Conservation (phyloP, 495 filamentous ascomycete genomes). For the Neurospora sp. region DNA sequence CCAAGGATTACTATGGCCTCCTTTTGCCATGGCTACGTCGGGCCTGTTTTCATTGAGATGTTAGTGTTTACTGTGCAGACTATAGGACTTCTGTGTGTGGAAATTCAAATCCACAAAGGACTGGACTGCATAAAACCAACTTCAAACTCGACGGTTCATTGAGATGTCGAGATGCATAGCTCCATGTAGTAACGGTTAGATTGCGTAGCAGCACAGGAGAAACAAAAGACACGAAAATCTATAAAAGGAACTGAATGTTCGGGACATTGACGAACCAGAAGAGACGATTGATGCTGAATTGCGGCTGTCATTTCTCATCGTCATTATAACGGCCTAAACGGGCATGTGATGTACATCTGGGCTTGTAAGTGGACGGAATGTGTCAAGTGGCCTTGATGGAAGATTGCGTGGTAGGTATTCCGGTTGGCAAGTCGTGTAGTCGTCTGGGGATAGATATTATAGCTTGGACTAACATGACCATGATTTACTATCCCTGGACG, state of each 20-base stretch:
- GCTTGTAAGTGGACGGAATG: not conserved
- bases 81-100: not conserved
- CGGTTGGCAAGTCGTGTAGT: not conserved
- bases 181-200: not conserved
- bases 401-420: not conserved
- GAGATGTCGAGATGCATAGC: not conserved
- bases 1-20: not conserved
- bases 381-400: not conserved
- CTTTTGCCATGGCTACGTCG: not conserved
- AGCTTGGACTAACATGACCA: not conserved
- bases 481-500: not conserved
- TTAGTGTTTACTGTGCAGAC: not conserved
- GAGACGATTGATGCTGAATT: not conserved
- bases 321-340: not conserved
- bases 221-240: not conserved
- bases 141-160: not conserved
- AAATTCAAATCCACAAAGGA: not conserved
- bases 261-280: not conserved
- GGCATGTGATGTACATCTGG: not conserved
- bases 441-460: not conserved
- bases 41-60: not conserved
- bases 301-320: not conserved
- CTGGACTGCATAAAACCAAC: not conserved
- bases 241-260: not conserved
- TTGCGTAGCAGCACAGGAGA: not conserved